Evolutionary conservation across 305 asterid genomes (phyloP).

Genomic region (Fraxinus ornus): DNA sequence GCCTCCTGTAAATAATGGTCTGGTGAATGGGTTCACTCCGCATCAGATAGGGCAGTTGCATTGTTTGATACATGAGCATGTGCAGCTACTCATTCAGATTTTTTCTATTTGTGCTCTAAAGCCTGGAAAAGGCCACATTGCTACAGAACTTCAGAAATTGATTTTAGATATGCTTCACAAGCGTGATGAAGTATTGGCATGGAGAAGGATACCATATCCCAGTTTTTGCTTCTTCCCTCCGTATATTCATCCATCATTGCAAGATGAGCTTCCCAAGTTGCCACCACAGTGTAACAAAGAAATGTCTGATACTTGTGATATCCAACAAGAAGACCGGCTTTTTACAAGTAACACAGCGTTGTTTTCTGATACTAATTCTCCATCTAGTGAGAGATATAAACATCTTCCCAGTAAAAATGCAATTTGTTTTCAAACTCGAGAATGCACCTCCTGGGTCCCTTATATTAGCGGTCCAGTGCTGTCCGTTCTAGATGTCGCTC

Average conservation of each 20-base stretch:
- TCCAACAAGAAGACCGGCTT: slow-evolving; percentile 30
- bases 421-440: slow-evolving; percentile 36
- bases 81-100: slow-evolving; percentile 86
- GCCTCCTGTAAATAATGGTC: slow-evolving; percentile 52
- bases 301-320: slow-evolving; percentile 28
- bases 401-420: slow-evolving; percentile 33
- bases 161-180: slow-evolving; percentile 52
- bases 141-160: slow-evolving; percentile 65
- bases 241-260: slow-evolving; percentile 61
- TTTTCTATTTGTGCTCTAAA: slow-evolving; percentile 80
- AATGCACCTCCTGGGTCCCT: slow-evolving; percentile 60
- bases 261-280: slow-evolving; percentile 41
- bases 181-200: slow-evolving; percentile 56
- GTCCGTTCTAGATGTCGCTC: slow-evolving; percentile 89
- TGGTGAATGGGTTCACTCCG: slow-evolving; percentile 67
- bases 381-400: slow-evolving; percentile 32
- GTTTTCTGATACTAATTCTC: slow-evolving; percentile 36
- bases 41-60: slow-evolving; percentile 90
- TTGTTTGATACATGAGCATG: slow-evolving; percentile 88
- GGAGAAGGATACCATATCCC: slow-evolving; percentile 71
- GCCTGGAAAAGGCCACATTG: slow-evolving; percentile 60
- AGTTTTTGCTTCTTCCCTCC: slow-evolving; percentile 75
- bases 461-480: slow-evolving; percentile 59
- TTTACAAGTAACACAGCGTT: slow-evolving; percentile 35
- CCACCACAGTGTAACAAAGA: slow-evolving; percentile 35